phyloP scores from a whole-genome alignment of 257 asterid species.

The Sherardia arvensis region DNA sequence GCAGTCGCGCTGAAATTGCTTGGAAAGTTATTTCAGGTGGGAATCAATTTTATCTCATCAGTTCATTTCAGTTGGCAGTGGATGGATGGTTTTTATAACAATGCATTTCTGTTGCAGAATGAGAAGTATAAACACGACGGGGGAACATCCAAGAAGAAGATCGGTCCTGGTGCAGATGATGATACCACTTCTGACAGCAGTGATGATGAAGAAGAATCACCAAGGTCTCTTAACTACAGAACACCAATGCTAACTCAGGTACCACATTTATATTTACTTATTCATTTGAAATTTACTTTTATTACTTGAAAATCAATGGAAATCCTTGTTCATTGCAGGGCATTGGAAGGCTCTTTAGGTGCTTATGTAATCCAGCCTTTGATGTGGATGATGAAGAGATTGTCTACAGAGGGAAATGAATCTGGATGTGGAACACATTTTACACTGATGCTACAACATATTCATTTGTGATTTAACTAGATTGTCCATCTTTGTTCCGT shows the following conservation, averaged over 20 bases:
- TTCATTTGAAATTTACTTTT: background rate
- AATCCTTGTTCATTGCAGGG: slow-evolving; percentile 36
- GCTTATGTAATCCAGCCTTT: slow-evolving; percentile 79
- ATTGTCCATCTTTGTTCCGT: background rate
- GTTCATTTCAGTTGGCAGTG: background rate
- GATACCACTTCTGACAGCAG: slow-evolving; percentile 71
- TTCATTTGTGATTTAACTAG: background rate
- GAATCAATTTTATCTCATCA: background rate
- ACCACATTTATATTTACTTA: background rate
- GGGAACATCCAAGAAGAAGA: slow-evolving; percentile 56
- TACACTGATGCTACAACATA: background rate
- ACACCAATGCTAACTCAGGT: slow-evolving; percentile 94
- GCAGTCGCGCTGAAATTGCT: slow-evolving; percentile 60
- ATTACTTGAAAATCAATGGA: too few species aligned
- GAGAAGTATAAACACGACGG: slow-evolving; percentile 34
- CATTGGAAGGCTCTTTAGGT: slow-evolving; percentile 79
- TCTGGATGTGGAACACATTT: background rate
- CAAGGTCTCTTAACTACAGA: slow-evolving; percentile 47
- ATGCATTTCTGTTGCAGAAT: slow-evolving; percentile 23
- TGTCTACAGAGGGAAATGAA: slow-evolving; percentile 68
- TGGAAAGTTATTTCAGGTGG: slow-evolving; percentile 68
- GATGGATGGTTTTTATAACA: background rate
- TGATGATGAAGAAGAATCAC: slow-evolving; percentile 78
- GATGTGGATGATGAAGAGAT: slow-evolving; percentile 85
- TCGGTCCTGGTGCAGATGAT: slow-evolving; percentile 42